phyloP scores from a whole-genome alignment of 2,329 filamentous ascomycete species.

The Herpotrichia juniperi region DNA sequence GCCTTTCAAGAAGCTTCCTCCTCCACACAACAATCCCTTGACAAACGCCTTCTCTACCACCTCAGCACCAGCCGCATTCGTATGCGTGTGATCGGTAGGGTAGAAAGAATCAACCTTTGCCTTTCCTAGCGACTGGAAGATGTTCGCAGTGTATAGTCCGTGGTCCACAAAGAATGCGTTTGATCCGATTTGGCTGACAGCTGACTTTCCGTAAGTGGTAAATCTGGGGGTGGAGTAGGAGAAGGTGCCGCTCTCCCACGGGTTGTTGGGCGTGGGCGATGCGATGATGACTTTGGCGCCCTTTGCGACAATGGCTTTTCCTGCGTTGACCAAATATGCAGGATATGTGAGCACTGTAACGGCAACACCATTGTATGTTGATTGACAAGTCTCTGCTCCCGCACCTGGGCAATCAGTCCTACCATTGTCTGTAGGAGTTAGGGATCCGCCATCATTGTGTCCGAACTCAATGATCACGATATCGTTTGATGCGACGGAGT shows the following conservation, averaged over 20 bases:
- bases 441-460: slow-evolving; percentile 71
- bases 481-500: slow-evolving; percentile 62
- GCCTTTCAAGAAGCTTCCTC: slow-evolving; percentile 49
- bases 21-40: slow-evolving; percentile 60
- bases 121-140: slow-evolving; percentile 58
- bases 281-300: slow-evolving; percentile 66
- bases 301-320: slow-evolving; percentile 59
- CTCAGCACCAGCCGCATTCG: slow-evolving; percentile 61
- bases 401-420: slow-evolving; percentile 64
- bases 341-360: slow-evolving; percentile 68
- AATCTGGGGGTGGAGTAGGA: slow-evolving; percentile 58
- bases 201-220: slow-evolving; percentile 60
- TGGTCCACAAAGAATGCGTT: slow-evolving; percentile 62
- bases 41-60: slow-evolving; percentile 64
- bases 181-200: slow-evolving; percentile 52
- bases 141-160: slow-evolving; percentile 62
- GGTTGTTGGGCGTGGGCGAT: slow-evolving; percentile 67
- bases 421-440: slow-evolving; percentile 62
- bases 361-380: slow-evolving; percentile 56
- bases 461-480: slow-evolving; percentile 75
- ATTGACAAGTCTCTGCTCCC: slow-evolving; percentile 60
- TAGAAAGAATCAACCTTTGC: slow-evolving; percentile 60
- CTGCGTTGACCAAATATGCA: slow-evolving; percentile 64
- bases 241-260: slow-evolving; percentile 64
- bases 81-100: slow-evolving; percentile 68